Evolutionary conservation across 768 basidiomycete species (phyloP), one percentile per base, ranked within the genome.

Genomic region (Tylopilus sp.): DNA sequence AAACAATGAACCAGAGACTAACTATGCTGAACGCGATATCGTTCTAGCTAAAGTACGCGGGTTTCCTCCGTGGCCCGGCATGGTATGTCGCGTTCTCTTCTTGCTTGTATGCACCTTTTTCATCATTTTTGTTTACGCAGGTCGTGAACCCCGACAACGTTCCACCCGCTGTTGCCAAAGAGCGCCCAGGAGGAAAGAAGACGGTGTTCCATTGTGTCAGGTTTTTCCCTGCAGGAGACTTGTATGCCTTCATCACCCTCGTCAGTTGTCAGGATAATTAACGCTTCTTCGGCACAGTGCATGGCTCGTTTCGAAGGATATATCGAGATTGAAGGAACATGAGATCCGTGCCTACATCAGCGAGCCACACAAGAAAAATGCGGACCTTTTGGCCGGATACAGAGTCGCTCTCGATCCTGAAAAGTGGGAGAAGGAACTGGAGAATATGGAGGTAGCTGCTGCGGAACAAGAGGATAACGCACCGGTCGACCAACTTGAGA

Each of bases 181-280:
- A 90, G 66, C 86, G 86, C 19, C 92, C 95, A 11, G 68, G 72
- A 4, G 78, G 76, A 62, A 89, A 87, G 72, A 94, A 89, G 72
- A 74, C 80, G 11, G 75, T 74, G 13, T 86, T 84, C 59, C 86
- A 89, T 72, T 84, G 83, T 57, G 79, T 86, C 29, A 78, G 86
- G 58, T 99, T 95, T 81, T 98, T 97, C 81, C 94, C 97, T 6
- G 81, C 81, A 26, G 94, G 90, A 47, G 96, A 98, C 72, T 90
- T 86, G 97, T 98, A 64, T 70, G 96, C 85, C 21, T 38, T 40
- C 49, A 46, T 61, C 52, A 48, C 38, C 43, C 28, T 49, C 42
- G 30, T 38, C 53, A 54, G 36, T 58, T 58, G 43, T 56, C 36
- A 1, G 37, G 36, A 60, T 52, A 14, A 29, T 17, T 53, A 46